Evolutionary conservation across 768 basidiomycete species (phyloP).

Genomic region (Termitomyces sp.): DNA sequence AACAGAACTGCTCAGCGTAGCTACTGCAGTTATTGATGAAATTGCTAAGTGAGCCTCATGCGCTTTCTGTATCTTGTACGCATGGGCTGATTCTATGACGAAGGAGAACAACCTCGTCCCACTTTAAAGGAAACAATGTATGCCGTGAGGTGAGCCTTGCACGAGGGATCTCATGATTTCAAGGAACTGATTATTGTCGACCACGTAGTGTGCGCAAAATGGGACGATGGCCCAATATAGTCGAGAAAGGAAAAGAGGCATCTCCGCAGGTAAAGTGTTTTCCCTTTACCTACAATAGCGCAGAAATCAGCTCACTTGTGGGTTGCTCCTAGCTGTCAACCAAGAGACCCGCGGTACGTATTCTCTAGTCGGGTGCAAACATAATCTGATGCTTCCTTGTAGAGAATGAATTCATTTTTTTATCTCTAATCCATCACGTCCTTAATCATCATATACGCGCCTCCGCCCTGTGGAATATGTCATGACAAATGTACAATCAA

Average conservation of each 20-base stretch:
- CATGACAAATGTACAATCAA: too few species aligned
- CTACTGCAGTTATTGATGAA: not conserved
- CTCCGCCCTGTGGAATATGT: too few species aligned
- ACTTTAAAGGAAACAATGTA: slow-evolving; percentile 2
- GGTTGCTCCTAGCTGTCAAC: not conserved
- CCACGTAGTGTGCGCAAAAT: not conserved
- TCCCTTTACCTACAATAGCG: not conserved
- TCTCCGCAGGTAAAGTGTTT: not conserved
- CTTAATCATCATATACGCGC: not conserved
- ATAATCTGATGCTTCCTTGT: too few species aligned
- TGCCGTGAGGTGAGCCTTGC: not conserved
- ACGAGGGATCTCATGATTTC: not conserved
- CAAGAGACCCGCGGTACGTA: not conserved
- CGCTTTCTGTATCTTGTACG: not conserved
- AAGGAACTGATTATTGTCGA: not conserved
- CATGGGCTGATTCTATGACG: not conserved
- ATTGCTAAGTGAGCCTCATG: not conserved
- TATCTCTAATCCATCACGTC: not conserved
- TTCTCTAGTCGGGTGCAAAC: too few species aligned
- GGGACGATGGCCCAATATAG: not conserved
- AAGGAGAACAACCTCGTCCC: not conserved
- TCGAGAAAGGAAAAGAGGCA: not conserved
- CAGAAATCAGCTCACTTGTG: not conserved
- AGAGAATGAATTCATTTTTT: slow-evolving; percentile 4
- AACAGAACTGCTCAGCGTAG: not conserved